These are phyloP conservation scores for Cystobasidium sp. DNA, from an alignment of 1,284 basidiomycete species.

Conservation along the genomic window DNA sequence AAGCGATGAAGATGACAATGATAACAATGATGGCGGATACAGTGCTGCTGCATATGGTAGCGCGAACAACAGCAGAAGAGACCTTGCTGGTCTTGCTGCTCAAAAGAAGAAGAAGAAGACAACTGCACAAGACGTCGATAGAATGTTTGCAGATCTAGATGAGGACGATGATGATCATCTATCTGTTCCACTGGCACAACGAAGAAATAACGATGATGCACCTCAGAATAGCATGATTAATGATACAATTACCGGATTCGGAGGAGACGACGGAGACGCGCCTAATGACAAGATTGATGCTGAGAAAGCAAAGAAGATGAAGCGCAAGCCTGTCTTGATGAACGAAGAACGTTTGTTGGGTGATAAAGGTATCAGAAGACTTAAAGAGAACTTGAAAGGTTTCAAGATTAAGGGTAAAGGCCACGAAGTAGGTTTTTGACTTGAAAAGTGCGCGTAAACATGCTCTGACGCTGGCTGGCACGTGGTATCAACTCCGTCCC, in stretches of 20 bases:
- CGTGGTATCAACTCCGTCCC: neutral
- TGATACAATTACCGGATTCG: slow-evolving; percentile 17
- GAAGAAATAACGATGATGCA: slow-evolving; percentile 43
- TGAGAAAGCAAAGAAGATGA: slow-evolving; percentile 54
- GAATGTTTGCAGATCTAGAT: slow-evolving; percentile 67
- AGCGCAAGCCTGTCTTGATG: slow-evolving; percentile 45
- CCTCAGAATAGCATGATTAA: slow-evolving; percentile 15
- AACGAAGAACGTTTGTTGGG: slow-evolving; percentile 64
- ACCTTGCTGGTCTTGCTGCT: neutral
- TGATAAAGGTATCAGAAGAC: slow-evolving; percentile 72
- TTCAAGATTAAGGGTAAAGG: slow-evolving; percentile 84
- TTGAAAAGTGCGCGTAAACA: neutral
- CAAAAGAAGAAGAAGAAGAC: slow-evolving; percentile 17
- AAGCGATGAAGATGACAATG: slow-evolving; percentile 46
- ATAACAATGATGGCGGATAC: slow-evolving; percentile 8
- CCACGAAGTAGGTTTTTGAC: slow-evolving; percentile 68
- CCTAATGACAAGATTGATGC: slow-evolving; percentile 71
- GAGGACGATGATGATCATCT: slow-evolving; percentile 57
- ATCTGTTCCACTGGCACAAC: slow-evolving; percentile 15
- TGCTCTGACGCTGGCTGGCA: neutral
- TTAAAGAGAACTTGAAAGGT: slow-evolving; percentile 72
- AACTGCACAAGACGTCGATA: slow-evolving; percentile 59
- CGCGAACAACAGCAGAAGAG: neutral
- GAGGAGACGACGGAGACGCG: slow-evolving; percentile 60
- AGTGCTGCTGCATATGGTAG: slow-evolving; percentile 20